Base-by-base conservation (phyloP, 192 early-diverging fungal genomes). In the Entomortierella beljakovae region DNA sequence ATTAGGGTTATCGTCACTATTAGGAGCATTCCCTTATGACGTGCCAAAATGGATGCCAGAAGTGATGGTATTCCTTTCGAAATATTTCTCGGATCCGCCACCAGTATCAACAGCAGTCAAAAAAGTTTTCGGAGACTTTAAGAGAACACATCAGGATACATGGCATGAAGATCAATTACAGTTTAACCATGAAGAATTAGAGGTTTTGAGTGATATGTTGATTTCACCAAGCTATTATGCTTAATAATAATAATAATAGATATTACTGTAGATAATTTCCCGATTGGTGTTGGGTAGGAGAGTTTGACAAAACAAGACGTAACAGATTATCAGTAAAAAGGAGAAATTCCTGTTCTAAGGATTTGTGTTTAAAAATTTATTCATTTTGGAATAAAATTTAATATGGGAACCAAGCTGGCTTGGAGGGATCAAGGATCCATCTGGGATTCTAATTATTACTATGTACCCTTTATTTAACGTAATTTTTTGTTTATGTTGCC, bases 11-110 rank as follows among this genome's bases (percentile, higher is more conserved):
- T 88, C 94, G 16, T 92, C 92, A 3, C 79, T 99, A 10, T 84
- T 98, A 5, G 87, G 93, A 55, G 96, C 96, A 1, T 97, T 97
- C 69, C 97, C 97, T 3, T 99, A 99, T 73, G 93, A 94, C 18
- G 90, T 99, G 2, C 96, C 97, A 5, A 83, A 87, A 34, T 97
- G 96, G 94, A 86, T 98, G 90, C 97, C 97, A 4, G 83, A 85
- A 46, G 90, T 95, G 20, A 86, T 99, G 67, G 93, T 95, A 23
- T 70, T 77, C 63, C 74, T 99, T 26, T 88, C 95, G 7, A 71
- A 79, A 13, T 96, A 91, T 81, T 90, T 93, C 33, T 91, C 90
- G 25, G 95, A 97, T 64, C 93, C 93, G 10, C 90, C 89, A 11
- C 94, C 96, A 2, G 93, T 99, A 0, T 84, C 92, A 87, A 68